These are phyloP conservation scores for Xylaria sp. DNA, from an alignment of 2,329 filamentous ascomycete species.

Conservation along the genomic window DNA sequence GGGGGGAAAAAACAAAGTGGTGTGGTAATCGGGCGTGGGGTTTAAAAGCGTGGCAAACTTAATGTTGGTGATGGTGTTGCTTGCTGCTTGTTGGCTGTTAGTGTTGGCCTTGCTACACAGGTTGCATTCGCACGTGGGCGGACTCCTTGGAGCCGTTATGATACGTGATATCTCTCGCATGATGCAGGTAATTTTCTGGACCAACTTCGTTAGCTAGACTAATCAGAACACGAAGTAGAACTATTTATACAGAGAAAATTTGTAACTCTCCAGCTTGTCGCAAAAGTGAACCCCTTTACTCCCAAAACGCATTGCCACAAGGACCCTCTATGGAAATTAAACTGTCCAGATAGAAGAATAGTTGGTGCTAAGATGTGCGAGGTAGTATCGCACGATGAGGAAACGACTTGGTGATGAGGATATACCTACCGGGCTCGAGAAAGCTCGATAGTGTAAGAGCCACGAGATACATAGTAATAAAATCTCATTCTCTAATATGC, in stretches of 20 bases:
- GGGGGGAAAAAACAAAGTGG: slow-evolving; percentile 2
- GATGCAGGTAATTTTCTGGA: slow-evolving; percentile 38
- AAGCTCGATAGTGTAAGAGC: neutral
- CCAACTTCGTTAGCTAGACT: slow-evolving; percentile 38
- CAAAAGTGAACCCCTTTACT: no score
- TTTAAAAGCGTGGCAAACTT: slow-evolving; percentile 12
- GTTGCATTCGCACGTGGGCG: slow-evolving; percentile 19
- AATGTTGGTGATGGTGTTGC: slow-evolving; percentile 26
- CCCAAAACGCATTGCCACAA: neutral
- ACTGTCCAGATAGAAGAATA: neutral
- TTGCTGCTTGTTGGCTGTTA: slow-evolving; percentile 28
- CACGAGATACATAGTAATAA: neutral
- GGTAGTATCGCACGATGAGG: neutral
- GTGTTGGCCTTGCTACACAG: slow-evolving; percentile 26
- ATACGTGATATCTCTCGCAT: slow-evolving; percentile 37
- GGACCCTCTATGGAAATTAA: neutral
- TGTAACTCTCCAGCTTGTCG: neutral
- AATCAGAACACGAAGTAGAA: slow-evolving; percentile 29
- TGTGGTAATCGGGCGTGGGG: neutral
- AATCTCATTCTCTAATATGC: neutral
- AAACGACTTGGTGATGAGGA: neutral
- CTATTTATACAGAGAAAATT: slow-evolving; percentile 6
- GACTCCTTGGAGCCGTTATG: slow-evolving; percentile 8
- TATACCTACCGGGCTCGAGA: neutral
- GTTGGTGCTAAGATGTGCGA: neutral